Evolutionary conservation across 208 protist genomes (phyloP), one percentile per base, ranked within the genome.

Genomic region (Novymonas esmeraldas): DNA sequence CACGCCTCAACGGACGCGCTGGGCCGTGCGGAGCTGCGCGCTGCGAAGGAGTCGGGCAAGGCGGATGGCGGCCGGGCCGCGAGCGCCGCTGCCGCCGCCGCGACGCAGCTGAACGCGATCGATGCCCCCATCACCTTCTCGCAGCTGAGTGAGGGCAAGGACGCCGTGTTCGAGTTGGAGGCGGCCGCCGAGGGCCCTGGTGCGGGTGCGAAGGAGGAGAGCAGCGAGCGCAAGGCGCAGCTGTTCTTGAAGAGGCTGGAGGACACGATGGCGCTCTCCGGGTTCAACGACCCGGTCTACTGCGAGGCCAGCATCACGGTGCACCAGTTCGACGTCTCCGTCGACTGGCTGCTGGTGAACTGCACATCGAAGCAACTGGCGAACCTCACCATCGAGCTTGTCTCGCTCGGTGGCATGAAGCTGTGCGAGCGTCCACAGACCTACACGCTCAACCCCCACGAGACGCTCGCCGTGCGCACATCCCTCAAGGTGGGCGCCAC

Each of bases 401-500:
- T 92, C 11, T 98, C 98, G 16, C 73, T 98, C 28, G 98, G 98
- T 34, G 98, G 99, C 65, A 94, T 99, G 70, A 98, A 98, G 73
- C 87, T 99, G 50, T 97, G 90, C 70, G 98, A 99, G 81, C 74
- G 97, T n/a, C 98, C 98, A 44, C 87, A 97, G 81, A 81, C 76
- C 26, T 94, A 98, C 85, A 97, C 89, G 18, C 69, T 99, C n/a
- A 80, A 57, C 24, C 92, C 97, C 20, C 65, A 90, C 76, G 95
- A 84, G 61, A 89, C 80, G 29, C 63, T 95, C 18, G 88, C 77
- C 38, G 81, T 98, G 45, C 93, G 89, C 55, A 95, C 98, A 3
- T 95, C 95, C n/a, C 94, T 99, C 64, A 99, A 99, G 82, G 98
- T 99, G 18, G 95, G 93, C 20, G 98, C 96, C 4, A 99, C 98